Percentiles rank a stretch among this genome's conserved stretches.
These are phyloP conservation scores for Magnolia kwangsiensis DNA, from an alignment of 164 flowering plant species.

Conservation along the genomic window DNA sequence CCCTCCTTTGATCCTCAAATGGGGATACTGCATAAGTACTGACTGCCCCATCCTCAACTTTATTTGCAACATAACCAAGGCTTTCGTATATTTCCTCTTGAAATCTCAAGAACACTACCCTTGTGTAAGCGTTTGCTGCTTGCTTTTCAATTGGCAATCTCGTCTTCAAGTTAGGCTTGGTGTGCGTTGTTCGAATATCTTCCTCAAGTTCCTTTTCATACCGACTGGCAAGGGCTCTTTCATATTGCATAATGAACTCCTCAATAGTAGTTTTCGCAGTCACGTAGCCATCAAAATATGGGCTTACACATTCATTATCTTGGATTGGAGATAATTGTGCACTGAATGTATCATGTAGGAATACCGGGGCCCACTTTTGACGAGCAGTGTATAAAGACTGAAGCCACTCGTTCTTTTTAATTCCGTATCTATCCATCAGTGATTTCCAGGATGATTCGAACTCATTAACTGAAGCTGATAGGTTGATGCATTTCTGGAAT, in stretches of 20 bases:
- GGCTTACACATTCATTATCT: slow-evolving; percentile 30
- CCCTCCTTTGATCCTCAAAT: slow-evolving; percentile 71
- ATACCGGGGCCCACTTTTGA: slow-evolving; percentile 56
- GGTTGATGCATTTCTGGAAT: slow-evolving; percentile 53
- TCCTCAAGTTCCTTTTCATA: slow-evolving; percentile 54
- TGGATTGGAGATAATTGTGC: slow-evolving; percentile 45
- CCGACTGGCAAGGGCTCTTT: slow-evolving; percentile 45
- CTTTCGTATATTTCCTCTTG: slow-evolving; percentile 85
- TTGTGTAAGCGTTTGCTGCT: slow-evolving; percentile 67
- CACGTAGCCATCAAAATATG: slow-evolving; percentile 75
- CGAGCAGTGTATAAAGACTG: slow-evolving; percentile 45
- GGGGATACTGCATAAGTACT: slow-evolving; percentile 73
- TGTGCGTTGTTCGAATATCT: slow-evolving; percentile 57
- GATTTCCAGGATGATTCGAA: slow-evolving; percentile 56
- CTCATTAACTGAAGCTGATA: slow-evolving; percentile 57
- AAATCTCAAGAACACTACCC: slow-evolving; percentile 64
- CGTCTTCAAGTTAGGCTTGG: slow-evolving; percentile 63
- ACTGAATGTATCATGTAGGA: slow-evolving; percentile 55
- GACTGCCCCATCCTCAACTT: slow-evolving; percentile 54
- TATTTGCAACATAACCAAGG: slow-evolving; percentile 72
- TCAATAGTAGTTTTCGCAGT: slow-evolving; percentile 54
- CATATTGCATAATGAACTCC: slow-evolving; percentile 46
- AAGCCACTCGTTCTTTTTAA: slow-evolving; percentile 59
- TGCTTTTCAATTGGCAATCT: slow-evolving; percentile 93
- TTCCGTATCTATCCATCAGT: slow-evolving; percentile 50